Percentiles rank a stretch among this genome's conserved stretches.
These are phyloP conservation scores for Cystobasidium slooffiae DNA, from an alignment of 1,284 basidiomycete species.

Conservation along the genomic window DNA sequence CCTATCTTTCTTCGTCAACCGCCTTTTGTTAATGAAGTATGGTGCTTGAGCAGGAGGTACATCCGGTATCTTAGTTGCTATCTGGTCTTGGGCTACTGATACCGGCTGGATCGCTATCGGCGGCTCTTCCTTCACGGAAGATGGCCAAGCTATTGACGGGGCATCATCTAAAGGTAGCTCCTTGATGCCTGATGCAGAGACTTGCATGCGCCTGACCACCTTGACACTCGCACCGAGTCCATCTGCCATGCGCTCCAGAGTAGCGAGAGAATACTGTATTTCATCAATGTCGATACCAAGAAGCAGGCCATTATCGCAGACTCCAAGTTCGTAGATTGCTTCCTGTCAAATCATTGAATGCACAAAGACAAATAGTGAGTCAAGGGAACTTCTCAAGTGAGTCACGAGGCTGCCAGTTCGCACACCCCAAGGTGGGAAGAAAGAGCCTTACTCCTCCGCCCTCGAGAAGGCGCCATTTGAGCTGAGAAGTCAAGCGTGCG, in stretches of 20 bases:
- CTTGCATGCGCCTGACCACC: slow-evolving; percentile 24
- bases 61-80: not conserved
- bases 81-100: not conserved
- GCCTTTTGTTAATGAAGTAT: not conserved
- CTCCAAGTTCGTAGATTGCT: slow-evolving; percentile 89
- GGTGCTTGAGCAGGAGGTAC: not conserved
- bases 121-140: slow-evolving; percentile 3
- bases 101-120: not conserved
- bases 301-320: slow-evolving; percentile 79
- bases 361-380: not conserved
- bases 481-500: slow-evolving; percentile 77
- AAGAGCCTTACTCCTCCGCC: slow-evolving; percentile 67
- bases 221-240: slow-evolving; percentile 71
- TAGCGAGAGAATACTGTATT: slow-evolving; percentile 77
- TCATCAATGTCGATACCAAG: slow-evolving; percentile 75
- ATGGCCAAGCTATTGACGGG: not conserved
- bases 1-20: slow-evolving; percentile 11
- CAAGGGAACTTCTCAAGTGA: slow-evolving; percentile 9
- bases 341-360: slow-evolving; percentile 57
- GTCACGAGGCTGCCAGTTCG: too few species aligned
- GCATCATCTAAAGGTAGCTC: slow-evolving; percentile 1
- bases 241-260: slow-evolving; percentile 86
- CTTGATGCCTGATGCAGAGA: slow-evolving; percentile 14
- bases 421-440: too few species aligned
- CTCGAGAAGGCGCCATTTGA: slow-evolving; percentile 91